phyloP scores from a whole-genome alignment of 306 rosid species.

The Citrullus mucosospermus region DNA sequence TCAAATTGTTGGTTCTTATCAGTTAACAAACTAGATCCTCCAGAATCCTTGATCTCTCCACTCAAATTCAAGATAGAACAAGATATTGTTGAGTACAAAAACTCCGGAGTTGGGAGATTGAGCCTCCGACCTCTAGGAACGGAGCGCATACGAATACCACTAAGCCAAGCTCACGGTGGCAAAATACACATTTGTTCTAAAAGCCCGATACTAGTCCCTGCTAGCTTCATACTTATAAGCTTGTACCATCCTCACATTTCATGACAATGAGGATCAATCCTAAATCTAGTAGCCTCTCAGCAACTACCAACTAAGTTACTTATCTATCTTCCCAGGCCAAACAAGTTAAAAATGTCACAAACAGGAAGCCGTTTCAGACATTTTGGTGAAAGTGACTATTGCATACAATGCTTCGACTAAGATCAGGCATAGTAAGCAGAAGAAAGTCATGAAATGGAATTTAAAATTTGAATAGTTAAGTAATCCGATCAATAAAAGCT shows the following conservation, averaged over 20 bases:
- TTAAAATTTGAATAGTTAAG: conserved; percentile 20
- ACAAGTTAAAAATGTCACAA: background rate
- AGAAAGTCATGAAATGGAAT: background rate
- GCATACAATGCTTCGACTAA: background rate
- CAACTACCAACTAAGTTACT: background rate
- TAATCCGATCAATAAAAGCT: conserved; percentile 46
- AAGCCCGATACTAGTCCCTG: background rate
- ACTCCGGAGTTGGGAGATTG: too few relatives aligned
- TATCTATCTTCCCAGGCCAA: background rate
- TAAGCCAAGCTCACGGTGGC: too few relatives aligned
- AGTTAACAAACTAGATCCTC: background rate
- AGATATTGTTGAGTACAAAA: background rate
- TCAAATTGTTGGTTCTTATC: background rate
- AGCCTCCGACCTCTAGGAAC: too few relatives aligned
- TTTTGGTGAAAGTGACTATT: background rate
- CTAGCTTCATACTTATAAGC: background rate
- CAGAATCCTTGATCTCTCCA: background rate
- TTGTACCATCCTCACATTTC: background rate
- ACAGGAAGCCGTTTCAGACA: background rate
- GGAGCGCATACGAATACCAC: too few relatives aligned
- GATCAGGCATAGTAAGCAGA: background rate
- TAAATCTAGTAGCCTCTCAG: background rate
- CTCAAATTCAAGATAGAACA: background rate
- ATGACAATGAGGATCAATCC: background rate
- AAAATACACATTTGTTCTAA: background rate